These are phyloP conservation scores for Bruguiera parviflora DNA, from an alignment of 345 rosid species.

Conservation along the genomic window DNA sequence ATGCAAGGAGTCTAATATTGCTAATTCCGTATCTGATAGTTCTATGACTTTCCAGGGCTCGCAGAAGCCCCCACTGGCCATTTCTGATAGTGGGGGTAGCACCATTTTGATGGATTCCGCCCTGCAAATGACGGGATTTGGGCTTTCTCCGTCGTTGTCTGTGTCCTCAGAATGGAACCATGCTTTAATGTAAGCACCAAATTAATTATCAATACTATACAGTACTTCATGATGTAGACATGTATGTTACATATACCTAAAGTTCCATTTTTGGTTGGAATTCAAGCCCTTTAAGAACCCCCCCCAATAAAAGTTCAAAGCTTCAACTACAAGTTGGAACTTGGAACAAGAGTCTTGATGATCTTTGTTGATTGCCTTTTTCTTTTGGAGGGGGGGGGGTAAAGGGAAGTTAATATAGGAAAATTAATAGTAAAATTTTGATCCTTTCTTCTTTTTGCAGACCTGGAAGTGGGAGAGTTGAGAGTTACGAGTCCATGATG, in stretches of 20 bases:
- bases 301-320: background rate
- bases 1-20: slow-evolving; percentile 23
- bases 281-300: slow-evolving; percentile 8
- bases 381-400: background rate
- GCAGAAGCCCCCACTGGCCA: slow-evolving; percentile 21
- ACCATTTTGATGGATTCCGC: slow-evolving; percentile 42
- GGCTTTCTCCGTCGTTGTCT: slow-evolving; percentile 31
- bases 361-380: background rate
- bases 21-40: slow-evolving; percentile 15
- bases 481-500: slow-evolving; percentile 16
- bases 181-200: slow-evolving; percentile 44
- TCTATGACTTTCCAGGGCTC: slow-evolving; percentile 24
- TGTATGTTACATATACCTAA: background rate
- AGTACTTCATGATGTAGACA: background rate
- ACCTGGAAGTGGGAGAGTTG: slow-evolving; percentile 19
- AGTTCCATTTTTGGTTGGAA: slow-evolving; percentile 2
- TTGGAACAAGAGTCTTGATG: background rate
- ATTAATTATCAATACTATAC: background rate
- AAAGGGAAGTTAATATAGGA: slow-evolving; percentile 23
- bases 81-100: slow-evolving; percentile 36
- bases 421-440: slow-evolving; percentile 2
- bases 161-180: slow-evolving; percentile 44
- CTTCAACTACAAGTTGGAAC: slow-evolving; percentile 25
- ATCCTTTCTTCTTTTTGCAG: background rate
- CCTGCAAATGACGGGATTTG: slow-evolving; percentile 42